These are phyloP conservation scores for Tuctoria greenei DNA, from an alignment of 176 grass and related monocot species.

Conservation along the genomic window DNA sequence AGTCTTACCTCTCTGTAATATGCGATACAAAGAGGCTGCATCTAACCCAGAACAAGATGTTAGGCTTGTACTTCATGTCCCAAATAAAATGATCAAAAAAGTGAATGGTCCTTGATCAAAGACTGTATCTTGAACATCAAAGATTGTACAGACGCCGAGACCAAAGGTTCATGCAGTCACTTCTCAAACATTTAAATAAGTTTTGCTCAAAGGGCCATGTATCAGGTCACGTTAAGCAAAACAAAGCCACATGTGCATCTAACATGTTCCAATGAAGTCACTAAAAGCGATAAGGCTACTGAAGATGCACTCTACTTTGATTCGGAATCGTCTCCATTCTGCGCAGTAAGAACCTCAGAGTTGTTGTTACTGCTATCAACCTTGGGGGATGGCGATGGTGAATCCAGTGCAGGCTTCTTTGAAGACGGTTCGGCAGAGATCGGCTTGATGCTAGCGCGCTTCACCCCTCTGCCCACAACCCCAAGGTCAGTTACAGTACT, in stretches of 20 bases:
- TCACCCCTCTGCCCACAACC: conserved; percentile 89
- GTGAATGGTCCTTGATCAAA: no score
- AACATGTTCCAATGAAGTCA: conserved; percentile 28
- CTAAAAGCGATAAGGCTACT: not conserved
- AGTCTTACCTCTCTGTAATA: no score
- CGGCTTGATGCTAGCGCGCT: conserved; percentile 66
- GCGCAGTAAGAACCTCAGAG: conserved; percentile 13
- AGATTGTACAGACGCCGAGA: not conserved
- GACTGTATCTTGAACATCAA: no score
- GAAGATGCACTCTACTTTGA: conserved; percentile 40
- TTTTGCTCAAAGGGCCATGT: not conserved
- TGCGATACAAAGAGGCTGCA: no score
- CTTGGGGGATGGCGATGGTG: conserved; percentile 32
- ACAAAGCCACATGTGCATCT: not conserved
- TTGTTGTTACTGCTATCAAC: conserved; percentile 32
- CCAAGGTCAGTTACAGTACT: conserved; percentile 81
- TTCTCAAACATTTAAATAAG: not conserved
- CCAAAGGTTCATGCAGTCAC: not conserved
- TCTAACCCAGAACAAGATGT: no score
- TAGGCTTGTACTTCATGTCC: no score
- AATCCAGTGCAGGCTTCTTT: conserved; percentile 46
- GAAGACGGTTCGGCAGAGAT: conserved; percentile 37
- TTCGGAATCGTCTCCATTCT: conserved; percentile 26
- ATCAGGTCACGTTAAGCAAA: not conserved
- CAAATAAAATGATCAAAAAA: no score